Evolutionary conservation across 176 grass and related monocot species (phyloP), one percentile per base, ranked within the genome.

Genomic region (Aegilops speltoides): DNA sequence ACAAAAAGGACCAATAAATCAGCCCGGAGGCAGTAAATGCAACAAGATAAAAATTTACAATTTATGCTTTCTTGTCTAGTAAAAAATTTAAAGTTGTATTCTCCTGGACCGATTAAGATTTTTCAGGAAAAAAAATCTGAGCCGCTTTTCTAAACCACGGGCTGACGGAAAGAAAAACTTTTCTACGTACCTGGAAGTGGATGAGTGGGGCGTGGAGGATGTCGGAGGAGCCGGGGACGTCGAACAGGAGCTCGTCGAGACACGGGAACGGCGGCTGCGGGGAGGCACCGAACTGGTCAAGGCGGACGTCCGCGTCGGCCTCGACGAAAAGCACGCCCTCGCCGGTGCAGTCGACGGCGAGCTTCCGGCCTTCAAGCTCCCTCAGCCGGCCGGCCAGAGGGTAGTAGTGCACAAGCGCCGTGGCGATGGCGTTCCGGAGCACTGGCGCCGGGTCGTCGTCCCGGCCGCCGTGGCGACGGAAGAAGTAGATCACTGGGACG

Each of bases 281-380:
- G 9, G 82, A 69, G 20, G 90, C 85, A 0, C 93, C 93, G 33
- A 98, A 95, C 10, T 98, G 84, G 0, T 95, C 91, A 20, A 98
- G 83, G 0, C 76, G 45, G 26, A 98, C 91, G 2, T 97, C 91
- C 1, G 91, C 87, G 5, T 95, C 90, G 12, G 95, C 95, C 76
- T 95, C 95, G 5, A 82, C 79, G 83, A 98, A 98, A 41, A 92
- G 65, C 5, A 98, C 79, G 20, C 95, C 95, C 87, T 98, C 91
- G 32, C 91, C 91, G 5, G 91, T 95, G 73, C 95, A 98, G 10
- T 98, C 93, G 0, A 98, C 95, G 40, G 89, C 89, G 40, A 98
- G 89, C 87, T 98, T 98, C 65, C 93, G 66, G 0, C 86, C 85
- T 16, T 79, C 23, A 0, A 82, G 64, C 85, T 98, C 91, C 83